A percentile compares a stretch with the other conserved stretches of the same genome.
These are phyloP conservation scores for Coccomyxa sp. DNA, from an alignment of 139 green algal genomes.

Conservation along the genomic window DNA sequence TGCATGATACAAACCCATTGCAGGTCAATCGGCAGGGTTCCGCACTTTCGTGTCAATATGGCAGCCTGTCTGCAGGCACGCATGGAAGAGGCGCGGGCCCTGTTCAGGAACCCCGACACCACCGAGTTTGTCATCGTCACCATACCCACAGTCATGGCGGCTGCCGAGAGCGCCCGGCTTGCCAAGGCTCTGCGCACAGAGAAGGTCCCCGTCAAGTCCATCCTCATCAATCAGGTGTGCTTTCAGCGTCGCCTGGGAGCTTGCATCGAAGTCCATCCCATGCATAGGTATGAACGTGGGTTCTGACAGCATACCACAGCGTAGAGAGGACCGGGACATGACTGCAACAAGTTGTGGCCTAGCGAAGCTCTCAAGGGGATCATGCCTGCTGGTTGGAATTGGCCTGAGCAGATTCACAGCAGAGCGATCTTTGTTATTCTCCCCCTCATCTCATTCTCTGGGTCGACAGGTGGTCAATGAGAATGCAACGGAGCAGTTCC, in stretches of 20 bases:
- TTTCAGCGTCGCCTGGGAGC: background rate
- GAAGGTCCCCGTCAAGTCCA: conserved; percentile 71
- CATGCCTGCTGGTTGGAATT: too few relatives aligned
- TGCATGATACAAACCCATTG: too few relatives aligned
- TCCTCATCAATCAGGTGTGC: conserved; percentile 92
- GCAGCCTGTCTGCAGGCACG: conserved; percentile 55
- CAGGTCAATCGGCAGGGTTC: too few relatives aligned
- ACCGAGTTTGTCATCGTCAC: conserved; percentile 97
- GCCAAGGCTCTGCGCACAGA: conserved; percentile 43
- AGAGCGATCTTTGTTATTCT: too few relatives aligned
- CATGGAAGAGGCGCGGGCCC: conserved; percentile 79
- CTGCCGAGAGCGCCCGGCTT: conserved; percentile 81
- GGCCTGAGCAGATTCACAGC: too few relatives aligned
- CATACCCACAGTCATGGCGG: conserved; percentile 97
- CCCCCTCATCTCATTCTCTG: too few relatives aligned
- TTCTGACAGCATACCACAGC: background rate
- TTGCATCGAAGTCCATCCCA: too few relatives aligned
- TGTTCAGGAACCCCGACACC: conserved; percentile 82
- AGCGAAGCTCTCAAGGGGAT: too few relatives aligned
- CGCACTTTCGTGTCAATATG: too few relatives aligned
- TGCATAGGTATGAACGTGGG: too few relatives aligned
- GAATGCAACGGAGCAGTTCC: conserved; percentile 57
- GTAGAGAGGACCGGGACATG: background rate
- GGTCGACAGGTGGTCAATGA: conserved; percentile 56
- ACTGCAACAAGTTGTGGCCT: too few relatives aligned